Evolutionary conservation across 2,329 filamentous ascomycete species (phyloP), one percentile per base, ranked within the genome.

Genomic region (Dryadomyces quercivorus): DNA sequence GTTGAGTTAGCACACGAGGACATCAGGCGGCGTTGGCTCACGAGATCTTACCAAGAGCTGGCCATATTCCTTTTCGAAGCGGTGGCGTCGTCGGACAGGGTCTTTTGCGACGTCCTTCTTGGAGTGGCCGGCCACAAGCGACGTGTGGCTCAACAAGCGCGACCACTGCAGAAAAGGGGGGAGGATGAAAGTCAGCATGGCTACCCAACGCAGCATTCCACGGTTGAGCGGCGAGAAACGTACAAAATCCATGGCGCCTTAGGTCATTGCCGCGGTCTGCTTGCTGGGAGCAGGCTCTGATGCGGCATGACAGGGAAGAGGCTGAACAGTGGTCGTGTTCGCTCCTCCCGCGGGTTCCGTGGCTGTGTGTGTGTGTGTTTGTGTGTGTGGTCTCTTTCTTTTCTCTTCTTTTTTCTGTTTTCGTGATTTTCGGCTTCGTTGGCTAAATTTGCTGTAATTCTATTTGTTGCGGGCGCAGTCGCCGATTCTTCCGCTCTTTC

Each of bases 51-150:
- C 80, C 67, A 85, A 65, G 58, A 85, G 69, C 63, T 79, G 76
- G 59, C 73, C 75, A 63, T 84, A 85, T 67, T 84, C 80, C 67
- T 80, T 81, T 66, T 84, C 81, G 66, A 84, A 85, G 55, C 81
- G 79, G 65, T 82, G 77, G 58, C 84, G 74, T 58, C 81, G 80
- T 63, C 79, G 78, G 56, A 80, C 73, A 48, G 81, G 81, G 66
- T 85, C 80, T 63, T 78, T 80, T 56, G 78, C 76, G 58, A 76
- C 75, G 64, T 82, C 79, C 67, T 77, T 81, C 62, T 75, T 75
- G 61, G 78, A 73, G 64, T 66, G 71, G 61, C 73, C 74, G 62
- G 77, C 70, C 61, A 77, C 77, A 62, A 84, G 72, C 64, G 80
- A 74, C 60, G 75, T 77, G 61, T 76, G 78, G 66, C 80, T 81